Conservation (phyloP, 176 grass and related monocot genomes). For the Chloris gayana region DNA sequence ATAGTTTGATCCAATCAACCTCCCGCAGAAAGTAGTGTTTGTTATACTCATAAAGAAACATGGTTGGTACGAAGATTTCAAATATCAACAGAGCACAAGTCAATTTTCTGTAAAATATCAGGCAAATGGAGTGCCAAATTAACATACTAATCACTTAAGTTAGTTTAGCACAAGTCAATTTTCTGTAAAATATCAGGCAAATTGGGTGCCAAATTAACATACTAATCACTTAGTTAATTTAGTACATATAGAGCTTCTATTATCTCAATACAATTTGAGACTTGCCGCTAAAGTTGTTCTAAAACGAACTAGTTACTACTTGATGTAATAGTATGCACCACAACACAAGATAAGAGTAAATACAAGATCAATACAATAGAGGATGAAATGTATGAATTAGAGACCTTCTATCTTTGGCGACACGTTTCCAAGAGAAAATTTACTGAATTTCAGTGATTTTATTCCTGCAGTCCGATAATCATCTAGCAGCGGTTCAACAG, state of each 20-base stretch:
- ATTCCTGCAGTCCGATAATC: conserved; percentile 97
- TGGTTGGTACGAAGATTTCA: background rate
- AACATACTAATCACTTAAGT: background rate
- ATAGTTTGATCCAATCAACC: background rate
- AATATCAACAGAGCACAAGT: background rate
- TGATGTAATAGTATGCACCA: conserved; percentile 4
- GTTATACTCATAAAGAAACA: background rate
- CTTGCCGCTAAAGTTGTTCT: background rate
- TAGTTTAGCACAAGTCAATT: background rate
- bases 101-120: background rate
- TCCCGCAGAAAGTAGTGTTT: background rate
- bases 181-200: background rate
- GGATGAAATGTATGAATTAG: background rate
- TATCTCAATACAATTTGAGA: conserved; percentile 4
- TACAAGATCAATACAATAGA: conserved; percentile 15
- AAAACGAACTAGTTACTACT: background rate
- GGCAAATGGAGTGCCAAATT: background rate
- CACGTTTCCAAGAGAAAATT: conserved; percentile 91
- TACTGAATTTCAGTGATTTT: conserved; percentile 94
- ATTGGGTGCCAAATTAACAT: background rate
- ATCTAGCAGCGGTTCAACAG: conserved; percentile 90
- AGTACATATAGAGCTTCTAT: background rate
- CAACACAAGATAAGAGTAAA: background rate
- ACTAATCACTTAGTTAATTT: conserved; percentile 2
- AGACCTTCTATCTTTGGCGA: conserved; percentile 98